A percentile compares a stretch with the other conserved stretches of the same genome.
Conservation (phyloP, 2,329 filamentous ascomycete genomes). For the Boeremia exigua region DNA sequence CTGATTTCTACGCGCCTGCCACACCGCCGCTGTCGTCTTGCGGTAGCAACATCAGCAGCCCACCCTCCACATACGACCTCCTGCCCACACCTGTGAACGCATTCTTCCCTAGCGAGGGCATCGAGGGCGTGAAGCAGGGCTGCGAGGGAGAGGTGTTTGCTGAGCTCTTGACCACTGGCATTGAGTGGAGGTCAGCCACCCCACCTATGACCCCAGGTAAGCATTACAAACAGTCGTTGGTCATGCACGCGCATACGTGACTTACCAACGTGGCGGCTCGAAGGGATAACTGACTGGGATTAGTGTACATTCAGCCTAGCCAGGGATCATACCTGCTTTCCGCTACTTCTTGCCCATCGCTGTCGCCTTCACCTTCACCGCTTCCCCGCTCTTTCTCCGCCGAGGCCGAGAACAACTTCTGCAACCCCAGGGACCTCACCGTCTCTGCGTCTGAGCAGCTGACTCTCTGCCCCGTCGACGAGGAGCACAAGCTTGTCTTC, state of each 20-base stretch:
- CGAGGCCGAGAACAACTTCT: slow-evolving; percentile 81
- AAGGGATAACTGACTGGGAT: slow-evolving; percentile 33
- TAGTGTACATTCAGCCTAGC: slow-evolving; percentile 71
- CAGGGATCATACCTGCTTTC: slow-evolving; percentile 74
- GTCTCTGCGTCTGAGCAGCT: slow-evolving; percentile 68
- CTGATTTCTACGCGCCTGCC: slow-evolving; percentile 80
- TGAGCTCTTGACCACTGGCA: slow-evolving; percentile 74
- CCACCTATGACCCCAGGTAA: slow-evolving; percentile 91
- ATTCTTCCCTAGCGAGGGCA: slow-evolving; percentile 63
- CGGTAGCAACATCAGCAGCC: slow-evolving; percentile 85
- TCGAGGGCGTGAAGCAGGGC: slow-evolving; percentile 57
- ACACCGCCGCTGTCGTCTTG: slow-evolving; percentile 87
- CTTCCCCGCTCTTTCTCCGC: slow-evolving; percentile 72
- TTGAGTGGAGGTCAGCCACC: slow-evolving; percentile 79
- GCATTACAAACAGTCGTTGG: slow-evolving; percentile 40
- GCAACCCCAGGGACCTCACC: slow-evolving; percentile 88
- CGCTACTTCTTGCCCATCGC: slow-evolving; percentile 76
- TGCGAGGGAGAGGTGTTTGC: slow-evolving; percentile 73
- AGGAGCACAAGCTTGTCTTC: slow-evolving; percentile 63
- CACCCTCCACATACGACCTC: slow-evolving; percentile 74
- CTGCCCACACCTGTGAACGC: slow-evolving; percentile 84
- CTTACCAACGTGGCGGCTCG: slow-evolving; percentile 1
- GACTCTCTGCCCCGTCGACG: slow-evolving; percentile 67
- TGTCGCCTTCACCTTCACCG: slow-evolving; percentile 85
- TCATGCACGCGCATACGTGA: slow-evolving; percentile 1